Evolutionary conservation across 805 yeast species (phyloP).

Genomic region (Metschnikowia kofuensis): DNA sequence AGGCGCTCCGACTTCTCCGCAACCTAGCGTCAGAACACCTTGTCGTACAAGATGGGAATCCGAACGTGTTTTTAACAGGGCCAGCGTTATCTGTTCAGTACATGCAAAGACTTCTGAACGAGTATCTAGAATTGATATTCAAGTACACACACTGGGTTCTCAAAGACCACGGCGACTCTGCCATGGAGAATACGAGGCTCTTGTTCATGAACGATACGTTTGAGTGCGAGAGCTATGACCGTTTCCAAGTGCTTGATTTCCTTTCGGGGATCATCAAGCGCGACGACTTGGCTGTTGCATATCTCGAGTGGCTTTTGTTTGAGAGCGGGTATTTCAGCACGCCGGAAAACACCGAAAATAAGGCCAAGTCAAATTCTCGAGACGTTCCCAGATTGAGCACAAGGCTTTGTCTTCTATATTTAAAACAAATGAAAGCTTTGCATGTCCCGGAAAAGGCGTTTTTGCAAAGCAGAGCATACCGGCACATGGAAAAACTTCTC

Average conservation of each 20-base stretch:
- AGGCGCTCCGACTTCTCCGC: slow-evolving; percentile 64
- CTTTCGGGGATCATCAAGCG: slow-evolving; percentile 29
- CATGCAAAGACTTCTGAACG: slow-evolving; percentile 51
- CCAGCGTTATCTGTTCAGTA: slow-evolving; percentile 52
- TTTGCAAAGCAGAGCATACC: slow-evolving; percentile 20
- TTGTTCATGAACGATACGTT: slow-evolving; percentile 67
- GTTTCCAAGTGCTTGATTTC: slow-evolving; percentile 50
- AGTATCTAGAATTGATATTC: slow-evolving; percentile 52
- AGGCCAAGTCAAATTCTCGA: slow-evolving; percentile 6
- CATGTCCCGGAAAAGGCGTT: slow-evolving; percentile 11
- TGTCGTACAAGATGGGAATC: slow-evolving; percentile 19
- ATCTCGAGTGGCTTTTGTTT: slow-evolving; percentile 42
- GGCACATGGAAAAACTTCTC: slow-evolving; percentile 33
- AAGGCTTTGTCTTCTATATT: slow-evolving; percentile 31
- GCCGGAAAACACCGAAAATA: not conserved
- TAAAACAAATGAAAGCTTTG: slow-evolving; percentile 22
- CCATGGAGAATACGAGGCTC: slow-evolving; percentile 26
- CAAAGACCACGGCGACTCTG: slow-evolving; percentile 15
- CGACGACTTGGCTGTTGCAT: slow-evolving; percentile 33
- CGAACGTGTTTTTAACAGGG: slow-evolving; percentile 29
- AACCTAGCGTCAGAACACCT: slow-evolving; percentile 18
- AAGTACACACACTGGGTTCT: slow-evolving; percentile 55
- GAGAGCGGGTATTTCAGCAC: slow-evolving; percentile 32
- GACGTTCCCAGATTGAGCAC: slow-evolving; percentile 32
- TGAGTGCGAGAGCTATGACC: slow-evolving; percentile 57